phyloP scores from a whole-genome alignment of 768 basidiomycete species.

The Zangia roseola region DNA sequence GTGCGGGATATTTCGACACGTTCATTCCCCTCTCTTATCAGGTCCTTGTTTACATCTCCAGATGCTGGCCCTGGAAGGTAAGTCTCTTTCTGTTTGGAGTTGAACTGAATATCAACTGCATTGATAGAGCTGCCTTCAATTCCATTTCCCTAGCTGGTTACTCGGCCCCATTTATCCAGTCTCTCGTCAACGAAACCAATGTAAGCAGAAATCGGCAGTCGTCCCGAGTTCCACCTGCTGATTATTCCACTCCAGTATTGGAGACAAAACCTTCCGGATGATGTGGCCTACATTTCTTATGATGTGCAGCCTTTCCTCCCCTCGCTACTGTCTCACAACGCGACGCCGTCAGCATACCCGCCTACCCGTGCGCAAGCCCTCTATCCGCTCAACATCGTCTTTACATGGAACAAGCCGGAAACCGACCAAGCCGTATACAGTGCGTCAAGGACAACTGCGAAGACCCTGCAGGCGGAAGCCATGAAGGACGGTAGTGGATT shows the following conservation, averaged over 20 bases:
- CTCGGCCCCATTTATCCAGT: background rate
- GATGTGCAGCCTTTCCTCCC: conserved; percentile 53
- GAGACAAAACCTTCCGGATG: background rate
- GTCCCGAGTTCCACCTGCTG: too few relatives aligned
- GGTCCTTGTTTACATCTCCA: background rate
- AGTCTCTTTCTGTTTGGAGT: background rate
- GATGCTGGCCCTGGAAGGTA: conserved; percentile 10
- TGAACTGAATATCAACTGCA: background rate
- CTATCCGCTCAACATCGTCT: conserved; percentile 48
- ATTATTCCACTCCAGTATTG: too few relatives aligned
- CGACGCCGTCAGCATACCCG: too few relatives aligned
- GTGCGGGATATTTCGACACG: conserved; percentile 6
- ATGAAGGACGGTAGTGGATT: conserved; percentile 42
- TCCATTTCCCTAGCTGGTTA: too few relatives aligned
- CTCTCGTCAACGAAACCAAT: conserved; percentile 12
- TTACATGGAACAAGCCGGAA: background rate
- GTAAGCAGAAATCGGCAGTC: conserved; percentile 2
- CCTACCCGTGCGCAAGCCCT: conserved; percentile 36
- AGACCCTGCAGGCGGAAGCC: conserved; percentile 38
- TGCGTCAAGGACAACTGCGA: conserved; percentile 38
- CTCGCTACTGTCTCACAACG: conserved; percentile 36
- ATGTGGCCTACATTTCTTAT: conserved; percentile 10
- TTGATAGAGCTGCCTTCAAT: conserved; percentile 4
- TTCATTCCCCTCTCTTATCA: conserved; percentile 17
- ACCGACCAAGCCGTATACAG: conserved; percentile 25